Conservation (phyloP, 2,329 filamentous ascomycete species). For the Periglandula ipomoeae region DNA sequence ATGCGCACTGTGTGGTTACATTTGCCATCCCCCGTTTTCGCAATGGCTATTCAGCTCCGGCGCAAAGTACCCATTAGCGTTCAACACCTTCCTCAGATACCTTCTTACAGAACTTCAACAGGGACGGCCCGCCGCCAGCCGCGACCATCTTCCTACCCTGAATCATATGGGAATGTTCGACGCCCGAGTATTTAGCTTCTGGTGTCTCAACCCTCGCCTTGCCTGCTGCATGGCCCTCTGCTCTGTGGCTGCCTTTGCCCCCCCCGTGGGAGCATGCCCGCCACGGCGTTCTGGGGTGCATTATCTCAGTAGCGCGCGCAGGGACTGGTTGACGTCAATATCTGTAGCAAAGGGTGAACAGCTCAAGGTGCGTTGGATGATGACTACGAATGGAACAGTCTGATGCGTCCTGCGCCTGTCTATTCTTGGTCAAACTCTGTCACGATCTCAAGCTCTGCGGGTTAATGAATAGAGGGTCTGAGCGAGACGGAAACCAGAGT, state of each 20-base stretch:
- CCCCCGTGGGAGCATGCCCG: not conserved
- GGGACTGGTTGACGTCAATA: slow-evolving; percentile 4
- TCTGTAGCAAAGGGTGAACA: not conserved
- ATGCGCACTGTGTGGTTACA: not conserved
- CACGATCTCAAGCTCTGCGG: not conserved
- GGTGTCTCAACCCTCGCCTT: not conserved
- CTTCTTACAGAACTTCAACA: not conserved
- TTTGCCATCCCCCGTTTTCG: not conserved
- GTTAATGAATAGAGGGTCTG: not conserved
- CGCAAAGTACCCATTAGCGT: not conserved
- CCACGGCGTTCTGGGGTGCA: slow-evolving; percentile 4
- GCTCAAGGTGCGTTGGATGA: no score
- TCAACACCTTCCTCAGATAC: not conserved
- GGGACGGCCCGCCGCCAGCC: slow-evolving; percentile 8
- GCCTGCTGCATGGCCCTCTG: not conserved
- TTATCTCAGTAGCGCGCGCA: not conserved
- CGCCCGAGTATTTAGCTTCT: not conserved
- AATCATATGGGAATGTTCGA: not conserved
- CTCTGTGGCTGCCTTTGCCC: not conserved
- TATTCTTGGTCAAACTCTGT: not conserved
- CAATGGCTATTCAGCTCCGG: not conserved
- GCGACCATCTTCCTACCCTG: not conserved
- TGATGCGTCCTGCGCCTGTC: not conserved
- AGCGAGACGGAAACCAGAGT: not conserved
- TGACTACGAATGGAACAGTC: not conserved